Conservation (phyloP, 2,329 filamentous ascomycete genomes). For the Colletotrichum eleusines region DNA sequence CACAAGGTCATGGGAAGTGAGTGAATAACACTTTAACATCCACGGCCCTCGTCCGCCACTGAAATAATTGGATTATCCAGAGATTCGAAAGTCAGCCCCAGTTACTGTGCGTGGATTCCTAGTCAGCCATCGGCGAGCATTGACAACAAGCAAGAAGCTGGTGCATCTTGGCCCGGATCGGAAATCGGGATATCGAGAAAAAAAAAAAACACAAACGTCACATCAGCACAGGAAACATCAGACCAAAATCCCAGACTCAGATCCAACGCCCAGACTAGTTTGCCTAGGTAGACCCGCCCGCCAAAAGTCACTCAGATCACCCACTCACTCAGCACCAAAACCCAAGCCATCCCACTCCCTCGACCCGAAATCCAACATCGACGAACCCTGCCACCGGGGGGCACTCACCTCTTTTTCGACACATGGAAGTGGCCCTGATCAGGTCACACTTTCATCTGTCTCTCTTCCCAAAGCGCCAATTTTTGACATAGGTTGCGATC, state of each 20-base stretch:
- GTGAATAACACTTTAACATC: neutral
- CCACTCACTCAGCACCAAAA: conserved; percentile 16
- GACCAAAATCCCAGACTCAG: conserved; percentile 20
- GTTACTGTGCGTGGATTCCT: neutral
- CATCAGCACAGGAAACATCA: conserved; percentile 11
- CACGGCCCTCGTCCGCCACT: conserved; percentile 3
- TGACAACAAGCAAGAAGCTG: conserved; percentile 23
- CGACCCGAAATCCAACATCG: conserved; percentile 29
- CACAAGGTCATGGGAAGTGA: neutral
- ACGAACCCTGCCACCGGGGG: conserved; percentile 20
- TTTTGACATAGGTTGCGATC: neutral
- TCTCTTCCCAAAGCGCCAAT: neutral
- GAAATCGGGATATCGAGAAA: conserved; percentile 11
- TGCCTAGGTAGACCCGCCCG: conserved; percentile 6
- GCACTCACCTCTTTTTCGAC: conserved; percentile 8
- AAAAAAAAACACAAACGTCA: conserved; percentile 18
- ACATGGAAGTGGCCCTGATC: neutral
- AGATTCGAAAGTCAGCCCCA: neutral
- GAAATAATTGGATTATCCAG: neutral
- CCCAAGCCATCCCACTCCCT: conserved; percentile 11
- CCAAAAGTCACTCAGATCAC: conserved; percentile 10
- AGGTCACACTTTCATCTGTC: neutral
- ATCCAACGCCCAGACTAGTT: neutral
- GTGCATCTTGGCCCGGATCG: conserved; percentile 4
- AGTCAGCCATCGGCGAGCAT: neutral